Evolutionary conservation across 2,329 filamentous ascomycete genomes (phyloP).

Genomic region (Sporothrix brunneoviolacea): DNA sequence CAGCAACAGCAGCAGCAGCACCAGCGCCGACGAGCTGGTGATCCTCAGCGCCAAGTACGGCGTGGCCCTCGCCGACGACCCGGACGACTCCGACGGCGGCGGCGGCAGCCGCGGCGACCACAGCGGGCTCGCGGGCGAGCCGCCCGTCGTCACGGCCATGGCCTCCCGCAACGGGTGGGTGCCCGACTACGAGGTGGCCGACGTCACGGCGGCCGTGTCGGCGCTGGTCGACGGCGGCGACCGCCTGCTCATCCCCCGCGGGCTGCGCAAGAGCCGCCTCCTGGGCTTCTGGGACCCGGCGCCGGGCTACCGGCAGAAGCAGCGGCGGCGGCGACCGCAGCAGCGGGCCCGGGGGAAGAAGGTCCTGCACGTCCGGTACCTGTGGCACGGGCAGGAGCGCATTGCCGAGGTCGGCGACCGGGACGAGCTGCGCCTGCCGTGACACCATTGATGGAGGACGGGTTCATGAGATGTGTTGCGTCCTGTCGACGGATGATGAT

Average conservation of each 20-base stretch:
- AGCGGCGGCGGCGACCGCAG: not conserved
- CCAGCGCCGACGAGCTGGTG: slow-evolving; percentile 32
- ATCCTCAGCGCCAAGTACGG: slow-evolving; percentile 45
- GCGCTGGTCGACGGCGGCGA: slow-evolving; percentile 31
- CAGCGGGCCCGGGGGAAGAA: slow-evolving; percentile 28
- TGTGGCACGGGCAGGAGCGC: slow-evolving; percentile 31
- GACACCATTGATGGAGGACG: not conserved
- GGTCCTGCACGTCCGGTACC: slow-evolving; percentile 39
- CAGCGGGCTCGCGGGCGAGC: slow-evolving; percentile 6
- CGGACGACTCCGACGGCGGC: slow-evolving; percentile 13
- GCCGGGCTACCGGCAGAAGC: slow-evolving; percentile 23
- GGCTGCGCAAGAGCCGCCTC: slow-evolving; percentile 37
- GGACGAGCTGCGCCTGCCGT: slow-evolving; percentile 31
- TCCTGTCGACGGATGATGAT: no score
- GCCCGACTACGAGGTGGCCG: slow-evolving; percentile 35
- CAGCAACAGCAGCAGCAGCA: not conserved
- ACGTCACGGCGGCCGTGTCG: slow-evolving; percentile 42
- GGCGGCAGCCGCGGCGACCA: not conserved
- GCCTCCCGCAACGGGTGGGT: slow-evolving; percentile 20
- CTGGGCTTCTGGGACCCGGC: slow-evolving; percentile 47
- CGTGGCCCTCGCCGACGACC: slow-evolving; percentile 21
- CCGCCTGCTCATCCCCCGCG: slow-evolving; percentile 31
- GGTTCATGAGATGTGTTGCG: not conserved
- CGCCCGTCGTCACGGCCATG: slow-evolving; percentile 25
- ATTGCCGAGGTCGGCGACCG: slow-evolving; percentile 31